phyloP scores from a whole-genome alignment of 805 yeast genomes.

The Lipomyces yamadae region DNA sequence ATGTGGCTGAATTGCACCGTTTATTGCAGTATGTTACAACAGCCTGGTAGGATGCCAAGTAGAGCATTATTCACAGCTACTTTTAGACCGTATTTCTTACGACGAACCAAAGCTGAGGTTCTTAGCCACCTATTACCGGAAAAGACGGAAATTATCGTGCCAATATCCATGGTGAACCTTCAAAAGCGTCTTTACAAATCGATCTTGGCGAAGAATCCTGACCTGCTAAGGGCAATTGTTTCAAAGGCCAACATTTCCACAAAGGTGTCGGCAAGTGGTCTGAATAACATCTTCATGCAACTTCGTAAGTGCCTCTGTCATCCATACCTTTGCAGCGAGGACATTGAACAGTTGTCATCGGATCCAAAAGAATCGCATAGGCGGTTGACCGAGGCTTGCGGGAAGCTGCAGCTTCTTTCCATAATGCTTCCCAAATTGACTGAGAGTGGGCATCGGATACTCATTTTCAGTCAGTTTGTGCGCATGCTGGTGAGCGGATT shows the following conservation, averaged over 20 bases:
- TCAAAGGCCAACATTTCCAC: constrained; percentile 47
- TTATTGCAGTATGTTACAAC: constrained; percentile 47
- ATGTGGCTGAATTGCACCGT: constrained; percentile 80
- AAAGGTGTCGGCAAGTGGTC: constrained; percentile 55
- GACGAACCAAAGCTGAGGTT: constrained; percentile 80
- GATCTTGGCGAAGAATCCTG: constrained; percentile 65
- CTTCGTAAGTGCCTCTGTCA: constrained; percentile 85
- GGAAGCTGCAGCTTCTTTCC: constrained; percentile 79
- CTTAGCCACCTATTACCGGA: constrained; percentile 75
- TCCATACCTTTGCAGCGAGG: constrained; percentile 83
- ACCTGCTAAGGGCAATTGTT: constrained; percentile 60
- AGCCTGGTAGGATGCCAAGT: constrained; percentile 18
- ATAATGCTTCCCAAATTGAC: constrained; percentile 50
- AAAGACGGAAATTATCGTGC: constrained; percentile 83
- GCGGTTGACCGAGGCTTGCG: constrained; percentile 74
- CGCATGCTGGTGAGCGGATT: constrained; percentile 53
- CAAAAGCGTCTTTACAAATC: constrained; percentile 66
- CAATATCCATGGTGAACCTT: constrained; percentile 62
- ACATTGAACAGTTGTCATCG: constrained; percentile 63
- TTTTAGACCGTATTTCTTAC: constrained; percentile 77
- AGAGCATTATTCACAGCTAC: background rate
- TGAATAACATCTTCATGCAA: constrained; percentile 77
- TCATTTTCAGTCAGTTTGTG: constrained; percentile 86
- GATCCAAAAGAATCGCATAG: constrained; percentile 68
- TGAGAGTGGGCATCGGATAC: constrained; percentile 61